Evolutionary conservation across 805 yeast species (phyloP).

Genomic region (Komagataella populi): DNA sequence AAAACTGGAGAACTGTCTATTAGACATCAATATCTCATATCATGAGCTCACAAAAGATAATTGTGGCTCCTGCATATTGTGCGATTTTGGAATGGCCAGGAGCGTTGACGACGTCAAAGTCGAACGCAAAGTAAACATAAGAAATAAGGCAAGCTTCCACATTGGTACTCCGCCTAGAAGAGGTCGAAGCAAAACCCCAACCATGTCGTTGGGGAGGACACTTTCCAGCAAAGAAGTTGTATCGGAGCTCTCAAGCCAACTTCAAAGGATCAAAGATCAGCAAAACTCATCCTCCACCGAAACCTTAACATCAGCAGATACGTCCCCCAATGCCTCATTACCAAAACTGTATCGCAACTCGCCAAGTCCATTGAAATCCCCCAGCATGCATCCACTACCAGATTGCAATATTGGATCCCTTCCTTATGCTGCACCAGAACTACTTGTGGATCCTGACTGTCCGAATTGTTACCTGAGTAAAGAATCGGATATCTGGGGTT

Average conservation of each 20-base stretch:
- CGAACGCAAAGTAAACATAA: background rate
- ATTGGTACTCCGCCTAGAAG: slow-evolving; percentile 1
- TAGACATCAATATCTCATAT: slow-evolving; percentile 25
- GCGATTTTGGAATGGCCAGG: slow-evolving; percentile 82
- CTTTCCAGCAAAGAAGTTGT: background rate
- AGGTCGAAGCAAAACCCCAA: background rate
- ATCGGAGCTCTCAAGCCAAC: background rate
- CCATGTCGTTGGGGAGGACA: background rate
- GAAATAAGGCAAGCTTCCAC: background rate
- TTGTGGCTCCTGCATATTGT: slow-evolving; percentile 23
- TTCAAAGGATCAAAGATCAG: background rate
- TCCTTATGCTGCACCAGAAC: slow-evolving; percentile 89
- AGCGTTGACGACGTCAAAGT: slow-evolving; percentile 8
- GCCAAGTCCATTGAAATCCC: background rate
- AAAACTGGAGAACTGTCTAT: slow-evolving; percentile 67
- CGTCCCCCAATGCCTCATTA: background rate
- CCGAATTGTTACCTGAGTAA: slow-evolving; percentile 28
- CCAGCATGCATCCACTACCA: slow-evolving; percentile 19
- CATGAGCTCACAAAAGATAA: slow-evolving; percentile 19
- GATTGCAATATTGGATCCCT: slow-evolving; percentile 75
- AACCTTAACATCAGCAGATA: background rate
- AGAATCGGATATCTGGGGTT: slow-evolving; percentile 80
- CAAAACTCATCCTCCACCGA: background rate
- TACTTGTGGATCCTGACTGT: slow-evolving; percentile 46
- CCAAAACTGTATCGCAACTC: background rate